Percentiles rank a stretch among this genome's conserved stretches.
phyloP scores from a whole-genome alignment of 176 grass and related monocot species.

The Zea mays region DNA sequence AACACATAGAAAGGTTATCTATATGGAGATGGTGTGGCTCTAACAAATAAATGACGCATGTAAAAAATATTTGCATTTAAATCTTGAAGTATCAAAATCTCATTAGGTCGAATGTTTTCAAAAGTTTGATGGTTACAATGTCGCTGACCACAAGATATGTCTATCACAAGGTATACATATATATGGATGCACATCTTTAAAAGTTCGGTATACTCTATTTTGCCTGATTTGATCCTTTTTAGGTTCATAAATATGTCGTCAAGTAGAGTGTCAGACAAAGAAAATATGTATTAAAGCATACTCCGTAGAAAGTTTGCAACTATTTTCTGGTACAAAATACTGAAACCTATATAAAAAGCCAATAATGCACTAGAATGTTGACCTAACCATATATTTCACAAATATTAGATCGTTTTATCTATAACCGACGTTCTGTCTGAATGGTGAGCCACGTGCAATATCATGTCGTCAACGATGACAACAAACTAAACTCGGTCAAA shows the following conservation, averaged over 20 bases:
- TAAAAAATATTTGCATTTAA: not conserved
- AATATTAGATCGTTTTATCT: not conserved
- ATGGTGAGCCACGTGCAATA: not conserved
- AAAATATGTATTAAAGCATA: not conserved
- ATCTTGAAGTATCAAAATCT: not conserved
- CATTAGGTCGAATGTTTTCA: not conserved
- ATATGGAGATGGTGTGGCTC: not conserved
- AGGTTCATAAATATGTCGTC: not conserved
- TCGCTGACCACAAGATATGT: not conserved
- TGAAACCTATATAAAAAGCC: not conserved
- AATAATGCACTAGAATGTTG: not conserved
- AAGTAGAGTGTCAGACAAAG: not conserved
- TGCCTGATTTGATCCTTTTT: not conserved
- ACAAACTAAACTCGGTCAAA: not conserved
- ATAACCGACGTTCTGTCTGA: not conserved
- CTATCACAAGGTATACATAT: not conserved
- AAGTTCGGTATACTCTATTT: not conserved
- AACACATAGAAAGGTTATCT: not conserved
- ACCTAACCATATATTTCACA: too few relatives aligned
- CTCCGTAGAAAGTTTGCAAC: not conserved
- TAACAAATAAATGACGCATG: not conserved
- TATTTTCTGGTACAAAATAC: not conserved
- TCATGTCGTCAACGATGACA: too few relatives aligned
- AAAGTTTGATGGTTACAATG: not conserved
- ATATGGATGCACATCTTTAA: not conserved